phyloP scores from a whole-genome alignment of 768 basidiomycete genomes.

The Leccinum subtestaceum region DNA sequence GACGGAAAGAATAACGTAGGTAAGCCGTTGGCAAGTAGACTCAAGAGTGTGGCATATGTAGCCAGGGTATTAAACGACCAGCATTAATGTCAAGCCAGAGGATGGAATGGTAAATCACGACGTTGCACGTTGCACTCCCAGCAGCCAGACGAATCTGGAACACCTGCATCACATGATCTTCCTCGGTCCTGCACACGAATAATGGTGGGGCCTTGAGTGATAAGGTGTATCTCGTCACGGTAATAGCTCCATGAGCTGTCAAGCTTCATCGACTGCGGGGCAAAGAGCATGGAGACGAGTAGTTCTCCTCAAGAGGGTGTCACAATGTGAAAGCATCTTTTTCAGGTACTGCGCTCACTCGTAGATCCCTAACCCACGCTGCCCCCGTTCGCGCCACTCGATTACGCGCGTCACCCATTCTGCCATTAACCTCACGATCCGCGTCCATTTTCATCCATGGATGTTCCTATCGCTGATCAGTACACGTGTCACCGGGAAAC shows the following conservation, averaged over 20 bases:
- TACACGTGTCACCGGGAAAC: not conserved
- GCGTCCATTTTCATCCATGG: slow-evolving; percentile 72
- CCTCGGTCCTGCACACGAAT: not conserved
- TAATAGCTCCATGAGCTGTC: not conserved
- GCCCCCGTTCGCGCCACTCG: slow-evolving; percentile 32
- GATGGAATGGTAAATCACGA: not conserved
- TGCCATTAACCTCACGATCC: slow-evolving; percentile 70
- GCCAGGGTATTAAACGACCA: slow-evolving; percentile 29
- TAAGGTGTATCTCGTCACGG: not conserved
- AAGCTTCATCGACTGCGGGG: slow-evolving; percentile 22
- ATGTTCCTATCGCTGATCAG: slow-evolving; percentile 50
- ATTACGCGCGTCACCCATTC: slow-evolving; percentile 70
- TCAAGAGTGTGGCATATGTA: slow-evolving; percentile 13
- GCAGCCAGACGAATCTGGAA: not conserved
- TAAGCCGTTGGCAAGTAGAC: slow-evolving; percentile 10
- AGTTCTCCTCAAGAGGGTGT: slow-evolving; percentile 16
- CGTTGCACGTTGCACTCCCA: not conserved
- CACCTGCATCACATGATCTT: not conserved
- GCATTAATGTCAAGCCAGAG: slow-evolving; percentile 15
- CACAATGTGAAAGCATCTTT: slow-evolving; percentile 5
- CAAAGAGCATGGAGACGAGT: slow-evolving; percentile 20
- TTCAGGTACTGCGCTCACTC: slow-evolving; percentile 21
- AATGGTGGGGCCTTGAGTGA: not conserved
- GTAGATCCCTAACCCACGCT: slow-evolving; percentile 15
- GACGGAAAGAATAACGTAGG: slow-evolving; percentile 2